These are phyloP conservation scores for Cocos nucifera DNA, from an alignment of 176 grass and related monocot species.

Conservation along the genomic window DNA sequence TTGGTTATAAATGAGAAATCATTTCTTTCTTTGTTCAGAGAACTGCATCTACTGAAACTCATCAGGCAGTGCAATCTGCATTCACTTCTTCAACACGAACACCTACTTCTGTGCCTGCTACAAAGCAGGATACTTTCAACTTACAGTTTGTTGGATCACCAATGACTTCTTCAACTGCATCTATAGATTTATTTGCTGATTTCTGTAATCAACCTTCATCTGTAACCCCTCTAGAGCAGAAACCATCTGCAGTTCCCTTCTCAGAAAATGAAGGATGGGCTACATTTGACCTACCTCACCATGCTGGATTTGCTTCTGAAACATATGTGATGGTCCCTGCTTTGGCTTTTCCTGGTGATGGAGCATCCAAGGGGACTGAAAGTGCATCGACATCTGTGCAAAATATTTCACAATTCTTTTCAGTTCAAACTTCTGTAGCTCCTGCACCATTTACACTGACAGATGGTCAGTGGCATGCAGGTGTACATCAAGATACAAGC, in stretches of 20 bases:
- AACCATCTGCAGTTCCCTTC: conserved; percentile 20
- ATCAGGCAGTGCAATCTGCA: conserved; percentile 24
- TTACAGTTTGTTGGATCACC: conserved; percentile 30
- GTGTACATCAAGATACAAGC: conserved; percentile 1
- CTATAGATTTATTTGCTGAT: conserved; percentile 55
- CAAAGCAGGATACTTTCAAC: conserved; percentile 34
- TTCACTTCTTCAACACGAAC: conserved; percentile 29
- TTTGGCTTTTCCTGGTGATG: conserved; percentile 28
- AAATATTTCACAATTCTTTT: background rate
- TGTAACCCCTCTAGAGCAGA: conserved; percentile 25
- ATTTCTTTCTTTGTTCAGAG: conserved; percentile 36
- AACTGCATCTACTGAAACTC: conserved; percentile 50
- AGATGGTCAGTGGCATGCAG: conserved; percentile 5
- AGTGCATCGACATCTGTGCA: conserved; percentile 17
- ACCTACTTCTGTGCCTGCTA: conserved; percentile 22
- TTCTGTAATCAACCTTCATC: conserved; percentile 41
- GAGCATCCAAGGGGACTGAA: conserved; percentile 23
- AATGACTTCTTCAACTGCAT: conserved; percentile 1
- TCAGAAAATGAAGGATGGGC: conserved; percentile 73
- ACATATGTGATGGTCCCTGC: conserved; percentile 28
- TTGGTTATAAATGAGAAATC: too few relatives aligned
- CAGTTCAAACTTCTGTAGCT: background rate
- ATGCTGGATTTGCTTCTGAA: conserved; percentile 24
- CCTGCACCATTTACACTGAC: conserved; percentile 12
- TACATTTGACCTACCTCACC: conserved; percentile 56